Conservation (phyloP, 1,284 basidiomycete species). For the Retiboletus flavoniger region DNA sequence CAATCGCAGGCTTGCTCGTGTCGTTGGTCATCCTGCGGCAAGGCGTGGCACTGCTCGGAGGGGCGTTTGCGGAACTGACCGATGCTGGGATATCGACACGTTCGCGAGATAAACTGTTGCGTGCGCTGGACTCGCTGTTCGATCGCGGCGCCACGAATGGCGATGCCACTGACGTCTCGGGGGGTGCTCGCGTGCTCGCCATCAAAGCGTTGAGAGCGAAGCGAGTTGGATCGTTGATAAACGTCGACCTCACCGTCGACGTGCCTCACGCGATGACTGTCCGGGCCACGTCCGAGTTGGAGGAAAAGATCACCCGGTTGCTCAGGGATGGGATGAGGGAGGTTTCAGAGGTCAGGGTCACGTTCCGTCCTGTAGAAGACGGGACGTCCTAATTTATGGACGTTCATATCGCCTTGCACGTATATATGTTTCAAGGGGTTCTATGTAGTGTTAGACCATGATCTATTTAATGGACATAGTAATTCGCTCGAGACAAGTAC, state of each 20-base stretch:
- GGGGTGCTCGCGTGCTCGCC: conserved; percentile 41
- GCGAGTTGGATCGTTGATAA: conserved; percentile 72
- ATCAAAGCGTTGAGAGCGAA: conserved; percentile 72
- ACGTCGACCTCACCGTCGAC: conserved; percentile 71
- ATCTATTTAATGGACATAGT: not conserved
- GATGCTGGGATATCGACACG: conserved; percentile 76
- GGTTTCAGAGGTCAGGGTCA: conserved; percentile 77
- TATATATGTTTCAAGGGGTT: not conserved
- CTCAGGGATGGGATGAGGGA: conserved; percentile 67
- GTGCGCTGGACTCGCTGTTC: conserved; percentile 57
- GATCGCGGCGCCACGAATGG: conserved; percentile 20
- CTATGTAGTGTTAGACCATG: no score
- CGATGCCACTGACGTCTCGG: not conserved
- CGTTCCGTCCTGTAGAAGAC: conserved; percentile 53
- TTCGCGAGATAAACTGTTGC: conserved; percentile 54
- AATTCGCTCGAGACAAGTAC: no score
- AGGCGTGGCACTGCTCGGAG: conserved; percentile 69
- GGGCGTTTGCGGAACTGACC: conserved; percentile 80
- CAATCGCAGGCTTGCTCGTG: conserved; percentile 70
- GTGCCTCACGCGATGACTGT: conserved; percentile 66
- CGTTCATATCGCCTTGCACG: not conserved
- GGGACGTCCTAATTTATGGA: conserved; percentile 6
- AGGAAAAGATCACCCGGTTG: conserved; percentile 58
- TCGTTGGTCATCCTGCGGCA: conserved; percentile 88
- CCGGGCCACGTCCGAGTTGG: conserved; percentile 55